Base-by-base conservation (phyloP, 805 yeast species). In the Yamadazyma tumulicola region DNA sequence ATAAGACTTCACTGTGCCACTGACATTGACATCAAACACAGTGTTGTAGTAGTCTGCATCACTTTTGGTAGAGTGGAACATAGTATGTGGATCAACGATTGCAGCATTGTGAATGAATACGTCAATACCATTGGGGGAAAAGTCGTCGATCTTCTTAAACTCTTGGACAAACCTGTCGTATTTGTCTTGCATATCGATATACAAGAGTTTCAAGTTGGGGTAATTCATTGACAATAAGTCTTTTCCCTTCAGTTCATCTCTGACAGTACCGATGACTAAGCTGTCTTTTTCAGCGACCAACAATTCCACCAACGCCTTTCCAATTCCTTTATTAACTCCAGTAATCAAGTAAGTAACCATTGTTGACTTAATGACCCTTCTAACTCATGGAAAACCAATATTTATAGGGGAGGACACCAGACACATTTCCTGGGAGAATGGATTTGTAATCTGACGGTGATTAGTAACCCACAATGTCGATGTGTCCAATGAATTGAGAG, bases 1-100 rank as follows among this genome's bases (percentile, higher is more conserved):
- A 24, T 38, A 41, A 14, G 36, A 16, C 17, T 38, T 41, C 12
- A 28, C 38, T 13, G 45, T 20, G 12, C 45, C 45, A 24, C 16
- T 34, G 21, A 37, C 39, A 26, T 41, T 41, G 26, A 37, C 21
- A 6, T 25, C 13, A 4, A 37, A 35, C 12, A 29, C 16, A 3
- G 25, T 11, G 6, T 4, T 19, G 13, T 34, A 37, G 6, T 22
- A 29, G 7, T 34, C 41, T 14, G 31, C 28, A 13, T 37, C 38
- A 29, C 20, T 25, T 6, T 34, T 36, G 6, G 17, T 12, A 2
- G 32, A 22, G 4, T 29, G 20, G 5, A 11, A 27, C 4, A 36
- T 13, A 18, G n/a, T 7, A 14, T 16, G 13, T 7, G 26, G 18
- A 12, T 23, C 22, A 15, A 17, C 11, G 10, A 19, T 26, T 5